Base-by-base conservation (phyloP, 345 rosid species). In the Camelina laxa region DNA sequence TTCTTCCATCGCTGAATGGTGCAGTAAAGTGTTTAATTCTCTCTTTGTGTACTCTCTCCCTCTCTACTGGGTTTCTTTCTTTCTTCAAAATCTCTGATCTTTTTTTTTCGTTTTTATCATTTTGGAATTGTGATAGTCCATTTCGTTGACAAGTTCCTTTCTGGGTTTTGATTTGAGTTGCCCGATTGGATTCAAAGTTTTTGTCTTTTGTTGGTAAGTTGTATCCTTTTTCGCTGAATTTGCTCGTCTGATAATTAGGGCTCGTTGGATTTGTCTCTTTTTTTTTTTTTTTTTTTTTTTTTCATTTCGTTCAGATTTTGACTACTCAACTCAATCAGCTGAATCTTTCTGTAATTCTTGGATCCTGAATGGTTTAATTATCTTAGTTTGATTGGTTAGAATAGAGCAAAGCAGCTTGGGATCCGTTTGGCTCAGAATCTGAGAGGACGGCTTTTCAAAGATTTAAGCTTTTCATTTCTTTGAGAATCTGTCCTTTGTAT, bases 61-160 rank as follows among this genome's bases (percentile, higher is more conserved):
- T 62, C 45, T 62, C 60, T 16, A 31, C 70, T 64, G 17, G 47
- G 45, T 42, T 65, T 73, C 76, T 53, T 65, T 73, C 76, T 53
- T 27, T 4, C 30, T 27, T 51, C 44, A n/a, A 72, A 60, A n/a
- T 61, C 44, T 5, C 21, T 53, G 55, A 19, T 63, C 42, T 57
- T 73, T 53, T 33, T 24, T 24, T 27, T 0, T 27, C n/a, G n/a
- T n/a, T n/a, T n/a, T n/a, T n/a, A n/a, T 27, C 0, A 27, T 27
- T 27, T 27, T 27, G 70, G 70, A 64, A 54, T 73, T 55, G 77
- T 51, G 55, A 53, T 7, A 72, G 15, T 38, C 62, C 24, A 63
- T 35, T 63, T 41, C 44, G 10, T 70, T 48, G 19, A 12, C 54
- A 70, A 48, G 30, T 27, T 27, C 0, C 5, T 21, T 47, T 60